Evolutionary conservation across 1,284 basidiomycete species (phyloP), one percentile per base, ranked within the genome.

Genomic region (Xerocomus cyaneibrunnescens): DNA sequence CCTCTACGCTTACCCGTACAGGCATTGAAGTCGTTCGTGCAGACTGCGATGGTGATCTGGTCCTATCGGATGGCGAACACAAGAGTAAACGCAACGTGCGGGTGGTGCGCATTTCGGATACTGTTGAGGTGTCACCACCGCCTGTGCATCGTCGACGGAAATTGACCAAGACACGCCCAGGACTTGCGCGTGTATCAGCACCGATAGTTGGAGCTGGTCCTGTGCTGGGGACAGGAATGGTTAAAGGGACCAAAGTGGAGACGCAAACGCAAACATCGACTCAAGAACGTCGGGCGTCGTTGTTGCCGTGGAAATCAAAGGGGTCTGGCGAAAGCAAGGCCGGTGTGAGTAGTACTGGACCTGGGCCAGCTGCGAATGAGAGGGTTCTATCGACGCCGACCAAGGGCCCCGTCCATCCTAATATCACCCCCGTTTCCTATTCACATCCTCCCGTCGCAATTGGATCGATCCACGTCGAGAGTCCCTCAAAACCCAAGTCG

Each of bases 91-190:
- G 53, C 23, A 65, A 64, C 21, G 62, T 62, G 32, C 64, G 59
- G 16, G 25, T 28, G 40, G 64, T 65, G 25, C 50, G 62, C 17
- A 65, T 66, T 10, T 65, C 65, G 14, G 64, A 66, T 36, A 61
- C 31, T 0, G 53, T 66, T 27, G 45, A 67, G 47, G 54, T 65
- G 45, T 62, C 55, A 5, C 59, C 59, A 0, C 22, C 54, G 2
- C 60, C 60, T 0, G 43, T 39, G 13, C 45, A 19, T n/a, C 53
- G 60, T 3, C 53, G 52, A 40, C 64, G 64, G 25, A 65, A 63
- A 37, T 48, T 65, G 44, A 65, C 62, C 41, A 65, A 68, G 43
- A 48, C 42, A 1, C 62, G 62, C 6, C 64, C 43, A 2, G 45
- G 2, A 5, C 21, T 48, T 19, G 21, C 35, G 12, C 51, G 35